These are phyloP conservation scores for Dalbergia oliveri DNA, from an alignment of 306 rosid genomes.

Conservation along the genomic window DNA sequence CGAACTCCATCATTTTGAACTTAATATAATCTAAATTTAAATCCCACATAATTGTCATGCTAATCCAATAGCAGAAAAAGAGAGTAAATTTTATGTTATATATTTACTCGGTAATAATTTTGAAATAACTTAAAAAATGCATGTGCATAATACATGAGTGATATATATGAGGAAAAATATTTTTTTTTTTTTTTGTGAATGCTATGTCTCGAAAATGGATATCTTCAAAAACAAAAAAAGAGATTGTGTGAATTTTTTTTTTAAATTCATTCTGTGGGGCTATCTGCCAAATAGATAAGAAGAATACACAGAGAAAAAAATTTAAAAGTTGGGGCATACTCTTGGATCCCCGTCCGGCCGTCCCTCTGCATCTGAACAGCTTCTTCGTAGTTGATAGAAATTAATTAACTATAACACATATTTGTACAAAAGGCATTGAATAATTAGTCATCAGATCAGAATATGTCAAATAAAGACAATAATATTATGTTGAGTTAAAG, in stretches of 20 bases:
- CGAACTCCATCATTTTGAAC: too few relatives aligned
- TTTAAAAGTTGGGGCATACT: neutral
- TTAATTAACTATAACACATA: neutral
- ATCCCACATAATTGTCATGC: too few relatives aligned
- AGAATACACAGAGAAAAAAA: too few relatives aligned
- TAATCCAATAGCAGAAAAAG: too few relatives aligned
- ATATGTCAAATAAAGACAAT: constrained; percentile 1
- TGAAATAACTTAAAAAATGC: too few relatives aligned
- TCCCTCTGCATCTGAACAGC: neutral
- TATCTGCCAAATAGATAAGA: neutral
- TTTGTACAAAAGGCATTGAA: neutral
- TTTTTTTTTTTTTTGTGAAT: too few relatives aligned
- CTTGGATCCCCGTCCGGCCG: neutral
- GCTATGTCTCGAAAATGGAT: too few relatives aligned
- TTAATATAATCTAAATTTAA: too few relatives aligned
- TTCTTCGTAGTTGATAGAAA: neutral
- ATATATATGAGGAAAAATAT: too few relatives aligned
- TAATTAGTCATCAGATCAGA: neutral
- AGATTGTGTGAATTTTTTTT: neutral
- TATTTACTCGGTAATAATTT: too few relatives aligned
- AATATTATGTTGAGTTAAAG: neutral
- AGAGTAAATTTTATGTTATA: too few relatives aligned
- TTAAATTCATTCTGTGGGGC: neutral
- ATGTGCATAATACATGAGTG: too few relatives aligned
- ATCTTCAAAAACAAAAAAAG: neutral